A percentile compares a stretch with the other conserved stretches of the same genome.
These are phyloP conservation scores for Tagetes erecta DNA, from an alignment of 129 eudicot genomes.

Conservation along the genomic window DNA sequence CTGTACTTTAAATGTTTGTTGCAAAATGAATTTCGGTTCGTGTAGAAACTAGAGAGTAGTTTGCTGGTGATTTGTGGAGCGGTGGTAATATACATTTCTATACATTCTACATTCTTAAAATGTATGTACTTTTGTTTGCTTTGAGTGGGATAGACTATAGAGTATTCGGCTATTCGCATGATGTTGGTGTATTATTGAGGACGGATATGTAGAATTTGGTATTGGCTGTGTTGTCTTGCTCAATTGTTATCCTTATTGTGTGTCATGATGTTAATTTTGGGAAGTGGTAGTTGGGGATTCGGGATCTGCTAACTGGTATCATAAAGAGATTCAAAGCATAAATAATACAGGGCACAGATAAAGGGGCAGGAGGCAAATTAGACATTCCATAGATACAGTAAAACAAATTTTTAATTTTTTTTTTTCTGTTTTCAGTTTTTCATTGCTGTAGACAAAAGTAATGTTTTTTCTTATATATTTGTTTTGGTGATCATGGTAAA, in stretches of 20 bases:
- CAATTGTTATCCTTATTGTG: background rate
- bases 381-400: background rate
- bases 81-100: background rate
- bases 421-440: background rate
- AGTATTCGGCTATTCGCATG: background rate
- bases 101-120: background rate
- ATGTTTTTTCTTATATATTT: background rate
- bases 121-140: background rate
- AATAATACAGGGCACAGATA: background rate
- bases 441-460: conserved; percentile 10
- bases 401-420: background rate
- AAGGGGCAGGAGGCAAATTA: conserved; percentile 1
- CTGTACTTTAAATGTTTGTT: background rate
- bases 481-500: background rate
- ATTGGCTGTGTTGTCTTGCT: background rate
- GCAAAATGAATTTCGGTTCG: background rate
- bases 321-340: background rate
- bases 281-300: background rate
- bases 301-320: background rate
- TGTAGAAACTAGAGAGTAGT: background rate
- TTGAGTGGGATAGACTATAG: background rate
- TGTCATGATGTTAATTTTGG: conserved; percentile 6
- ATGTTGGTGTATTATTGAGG: background rate
- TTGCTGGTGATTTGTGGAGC: background rate
- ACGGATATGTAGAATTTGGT: background rate